phyloP scores from a whole-genome alignment of 805 yeast species.

The Zygotorulaspora chibaensis region DNA sequence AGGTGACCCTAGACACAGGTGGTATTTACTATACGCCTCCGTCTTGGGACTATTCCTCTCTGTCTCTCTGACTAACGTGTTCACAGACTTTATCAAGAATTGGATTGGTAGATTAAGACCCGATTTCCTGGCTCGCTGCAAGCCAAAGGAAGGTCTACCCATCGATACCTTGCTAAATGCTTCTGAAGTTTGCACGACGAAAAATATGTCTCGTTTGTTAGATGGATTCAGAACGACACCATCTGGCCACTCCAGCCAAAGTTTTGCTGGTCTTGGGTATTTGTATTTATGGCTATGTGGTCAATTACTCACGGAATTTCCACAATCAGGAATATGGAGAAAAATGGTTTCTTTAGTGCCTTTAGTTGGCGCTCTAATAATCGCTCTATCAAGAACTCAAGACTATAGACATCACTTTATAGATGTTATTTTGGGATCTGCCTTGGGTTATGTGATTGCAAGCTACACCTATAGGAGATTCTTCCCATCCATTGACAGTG shows the following conservation, averaged over 20 bases:
- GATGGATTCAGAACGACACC: slow-evolving; percentile 85
- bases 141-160: slow-evolving; percentile 60
- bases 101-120: slow-evolving; percentile 91
- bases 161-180: slow-evolving; percentile 52
- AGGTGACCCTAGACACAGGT: slow-evolving; percentile 47
- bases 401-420: slow-evolving; percentile 93
- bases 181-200: slow-evolving; percentile 60
- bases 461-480: slow-evolving; percentile 38
- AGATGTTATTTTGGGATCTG: slow-evolving; percentile 72
- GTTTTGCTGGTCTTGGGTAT: slow-evolving; percentile 66
- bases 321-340: slow-evolving; percentile 60
- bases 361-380: slow-evolving; percentile 59
- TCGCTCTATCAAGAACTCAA: slow-evolving; percentile 82
- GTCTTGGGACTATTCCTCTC: slow-evolving; percentile 62
- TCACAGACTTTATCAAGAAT: slow-evolving; percentile 73
- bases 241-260: slow-evolving; percentile 71
- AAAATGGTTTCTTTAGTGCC: slow-evolving; percentile 52
- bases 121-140: slow-evolving; percentile 82
- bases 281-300: slow-evolving; percentile 63
- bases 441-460: slow-evolving; percentile 61
- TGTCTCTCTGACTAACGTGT: slow-evolving; percentile 52
- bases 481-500: slow-evolving; percentile 38
- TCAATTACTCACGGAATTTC: slow-evolving; percentile 50
- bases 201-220: slow-evolving; percentile 39
- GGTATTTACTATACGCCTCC: slow-evolving; percentile 60